Evolutionary conservation across 306 rosid genomes (phyloP).

Genomic region (Casuarina cunninghamiana): DNA sequence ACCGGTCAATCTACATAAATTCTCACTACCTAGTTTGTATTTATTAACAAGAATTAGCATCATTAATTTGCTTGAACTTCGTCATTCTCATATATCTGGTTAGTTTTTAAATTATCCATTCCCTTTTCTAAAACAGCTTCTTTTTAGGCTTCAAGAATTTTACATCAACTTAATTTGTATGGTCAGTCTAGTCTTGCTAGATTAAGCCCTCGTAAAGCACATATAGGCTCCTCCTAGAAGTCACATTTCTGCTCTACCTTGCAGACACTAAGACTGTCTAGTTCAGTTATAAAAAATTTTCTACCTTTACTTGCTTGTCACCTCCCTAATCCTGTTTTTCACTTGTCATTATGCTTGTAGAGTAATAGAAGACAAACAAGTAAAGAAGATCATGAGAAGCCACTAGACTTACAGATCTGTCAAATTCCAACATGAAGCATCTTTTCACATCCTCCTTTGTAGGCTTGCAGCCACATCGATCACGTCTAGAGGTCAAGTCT

Average conservation of each 20-base stretch:
- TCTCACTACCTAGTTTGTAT: neutral
- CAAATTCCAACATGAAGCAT: constrained; percentile 99
- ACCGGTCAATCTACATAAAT: neutral
- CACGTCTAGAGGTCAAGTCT: constrained; percentile 91
- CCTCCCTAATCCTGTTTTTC: neutral
- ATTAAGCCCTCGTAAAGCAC: neutral
- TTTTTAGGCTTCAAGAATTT: neutral
- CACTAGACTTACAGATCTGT: constrained; percentile 75
- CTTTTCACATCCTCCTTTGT: constrained; percentile 93
- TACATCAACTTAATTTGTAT: neutral
- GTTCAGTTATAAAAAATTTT: neutral
- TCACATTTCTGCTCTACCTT: neutral
- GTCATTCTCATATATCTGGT: neutral
- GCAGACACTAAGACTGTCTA: neutral
- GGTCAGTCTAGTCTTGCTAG: neutral
- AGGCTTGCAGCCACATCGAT: constrained; percentile 97
- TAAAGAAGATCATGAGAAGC: neutral
- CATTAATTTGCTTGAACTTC: neutral
- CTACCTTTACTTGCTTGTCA: neutral
- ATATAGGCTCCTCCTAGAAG: neutral
- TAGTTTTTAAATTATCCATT: neutral
- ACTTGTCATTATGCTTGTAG: neutral
- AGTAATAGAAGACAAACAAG: constrained; percentile 9
- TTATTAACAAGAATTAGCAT: neutral
- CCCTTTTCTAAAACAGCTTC: neutral